Base-by-base conservation (phyloP, 805 yeast species). In the Wickerhamomyces sydowiorum region DNA sequence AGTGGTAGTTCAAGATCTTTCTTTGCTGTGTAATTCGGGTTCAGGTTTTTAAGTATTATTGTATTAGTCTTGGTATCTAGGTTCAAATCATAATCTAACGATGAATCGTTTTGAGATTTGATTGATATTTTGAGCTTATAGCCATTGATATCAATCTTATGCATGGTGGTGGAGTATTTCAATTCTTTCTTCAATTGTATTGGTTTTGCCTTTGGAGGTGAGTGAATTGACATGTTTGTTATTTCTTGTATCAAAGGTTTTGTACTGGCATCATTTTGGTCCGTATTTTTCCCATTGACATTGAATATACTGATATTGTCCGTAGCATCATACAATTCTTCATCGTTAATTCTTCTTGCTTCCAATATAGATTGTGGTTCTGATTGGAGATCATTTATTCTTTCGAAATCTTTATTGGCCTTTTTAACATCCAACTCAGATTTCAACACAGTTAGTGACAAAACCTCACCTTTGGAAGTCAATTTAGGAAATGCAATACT, bases 401-500 rank as follows among this genome's bases (percentile, higher is more conserved):
- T 42, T 17, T 58, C 52, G 10, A 65, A 53, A 24, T 65, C 65
- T 28, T 64, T 59, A 41, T 68, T 67, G 21, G 73, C 53, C 13
- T 65, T 66, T 33, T 60, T 56, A 7, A 57, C 57, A 7, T 61
- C 58, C 27, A 78, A 44, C 29, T 78, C 84, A 7, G 66, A 57
- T 31, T 66, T 64, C 17, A 72, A 53, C 17, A 75, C 65, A 28
- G 64, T 70, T 1, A 81, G 69, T 10, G 56, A 52, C 4, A 74
- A 67, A 3, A 78, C 68, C 25, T 62, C 69, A 1, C 96, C 96
- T 64, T 89, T 89, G 38, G 73, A 64, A 10, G 69, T 59, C 78
- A 91, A 70, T 51, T 86, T 86, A 1, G 96, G 96, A 3, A 76
- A 66, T 3, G 77, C 57, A 37, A 78, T 67, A 29, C 58, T 57